These are phyloP conservation scores for Solanum pinnatisectum DNA, from an alignment of 257 asterid species.

Conservation along the genomic window DNA sequence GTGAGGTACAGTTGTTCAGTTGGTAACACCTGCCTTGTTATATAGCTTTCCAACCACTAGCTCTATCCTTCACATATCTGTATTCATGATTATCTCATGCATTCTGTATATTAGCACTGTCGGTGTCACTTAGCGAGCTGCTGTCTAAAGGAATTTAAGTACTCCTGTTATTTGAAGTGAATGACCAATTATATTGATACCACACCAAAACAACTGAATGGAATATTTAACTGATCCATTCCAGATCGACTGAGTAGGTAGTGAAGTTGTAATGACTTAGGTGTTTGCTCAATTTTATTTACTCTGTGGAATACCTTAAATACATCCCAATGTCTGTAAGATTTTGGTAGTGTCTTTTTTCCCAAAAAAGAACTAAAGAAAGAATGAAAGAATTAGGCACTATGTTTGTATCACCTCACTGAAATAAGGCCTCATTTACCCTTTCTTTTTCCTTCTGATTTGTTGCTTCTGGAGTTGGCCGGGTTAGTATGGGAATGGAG, in stretches of 20 bases:
- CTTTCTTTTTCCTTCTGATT: not conserved
- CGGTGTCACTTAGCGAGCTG: not conserved
- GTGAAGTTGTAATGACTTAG: not conserved
- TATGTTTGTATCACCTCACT: not conserved
- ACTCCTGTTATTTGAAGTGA: not conserved
- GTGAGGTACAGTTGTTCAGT: conserved; percentile 8
- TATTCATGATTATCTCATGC: not conserved
- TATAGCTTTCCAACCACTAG: not conserved
- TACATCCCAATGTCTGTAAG: not conserved
- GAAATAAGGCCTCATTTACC: not conserved
- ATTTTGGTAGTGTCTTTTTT: not conserved
- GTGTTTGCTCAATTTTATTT: not conserved
- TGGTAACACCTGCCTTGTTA: not conserved
- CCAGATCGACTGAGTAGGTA: not conserved
- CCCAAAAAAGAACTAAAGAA: not conserved
- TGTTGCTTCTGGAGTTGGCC: not conserved
- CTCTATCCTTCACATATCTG: not conserved
- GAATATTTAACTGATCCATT: not conserved
- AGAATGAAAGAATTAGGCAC: not conserved
- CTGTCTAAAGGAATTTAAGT: not conserved
- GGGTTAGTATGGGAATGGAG: not conserved
- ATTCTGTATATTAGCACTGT: not conserved
- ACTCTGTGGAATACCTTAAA: not conserved
- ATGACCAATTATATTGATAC: not conserved
- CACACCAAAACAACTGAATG: not conserved